These are phyloP conservation scores for Boletus rubescentipes DNA, from an alignment of 768 basidiomycete species.

Conservation along the genomic window DNA sequence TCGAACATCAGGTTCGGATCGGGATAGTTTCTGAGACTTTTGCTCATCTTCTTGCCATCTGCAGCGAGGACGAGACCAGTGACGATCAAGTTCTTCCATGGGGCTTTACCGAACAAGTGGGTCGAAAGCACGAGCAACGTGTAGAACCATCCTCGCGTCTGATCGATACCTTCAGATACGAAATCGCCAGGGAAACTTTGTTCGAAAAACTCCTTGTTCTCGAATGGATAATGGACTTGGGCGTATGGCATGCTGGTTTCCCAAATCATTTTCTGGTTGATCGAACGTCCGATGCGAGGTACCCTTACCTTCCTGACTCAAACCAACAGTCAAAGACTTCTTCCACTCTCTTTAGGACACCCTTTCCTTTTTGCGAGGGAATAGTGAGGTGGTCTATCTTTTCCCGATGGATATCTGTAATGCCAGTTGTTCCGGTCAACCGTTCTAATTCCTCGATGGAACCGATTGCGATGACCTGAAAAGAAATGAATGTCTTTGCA, in stretches of 20 bases:
- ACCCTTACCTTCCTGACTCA: constrained; percentile 88
- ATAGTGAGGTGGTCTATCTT: constrained; percentile 96
- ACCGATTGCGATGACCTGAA: constrained; percentile 77
- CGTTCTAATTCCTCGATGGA: constrained; percentile 87
- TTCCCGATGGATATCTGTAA: constrained; percentile 91
- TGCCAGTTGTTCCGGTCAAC: constrained; percentile 78
- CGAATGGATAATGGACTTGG: constrained; percentile 96
- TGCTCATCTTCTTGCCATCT: constrained; percentile 99
- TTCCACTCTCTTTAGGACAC: constrained; percentile 82
- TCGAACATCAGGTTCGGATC: constrained; percentile 91
- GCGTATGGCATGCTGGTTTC: constrained; percentile 92
- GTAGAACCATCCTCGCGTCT: constrained; percentile 99
- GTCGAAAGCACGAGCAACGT: constrained; percentile 95
- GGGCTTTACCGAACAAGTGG: constrained; percentile 88
- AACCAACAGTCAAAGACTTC: constrained; percentile 99
- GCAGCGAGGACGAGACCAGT: constrained; percentile 94
- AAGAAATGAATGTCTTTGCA: neutral
- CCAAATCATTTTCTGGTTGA: neutral
- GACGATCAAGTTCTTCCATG: constrained; percentile 98
- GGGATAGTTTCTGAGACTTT: constrained; percentile 94
- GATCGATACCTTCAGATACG: constrained; percentile 97
- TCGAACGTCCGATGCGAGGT: neutral
- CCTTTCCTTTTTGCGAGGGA: constrained; percentile 87
- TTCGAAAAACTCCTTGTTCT: constrained; percentile 89
- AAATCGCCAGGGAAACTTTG: constrained; percentile 91